Conservation (phyloP, 805 yeast species). For the Metschnikowia corniflorae region DNA sequence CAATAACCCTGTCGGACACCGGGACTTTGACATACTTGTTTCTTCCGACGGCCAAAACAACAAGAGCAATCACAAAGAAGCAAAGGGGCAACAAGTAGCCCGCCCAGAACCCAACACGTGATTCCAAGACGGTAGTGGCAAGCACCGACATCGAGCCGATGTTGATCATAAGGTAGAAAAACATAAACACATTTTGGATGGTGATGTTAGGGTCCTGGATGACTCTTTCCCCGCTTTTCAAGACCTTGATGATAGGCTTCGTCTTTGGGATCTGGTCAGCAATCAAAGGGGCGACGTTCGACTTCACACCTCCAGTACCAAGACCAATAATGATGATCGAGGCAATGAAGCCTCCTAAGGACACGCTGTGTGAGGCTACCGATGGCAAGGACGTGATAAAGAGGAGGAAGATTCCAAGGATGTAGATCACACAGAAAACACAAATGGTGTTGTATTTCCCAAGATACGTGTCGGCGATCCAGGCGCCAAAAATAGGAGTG, state of each 20-base stretch:
- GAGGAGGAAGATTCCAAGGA: slow-evolving; percentile 58
- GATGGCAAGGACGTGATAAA: slow-evolving; percentile 68
- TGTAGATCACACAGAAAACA: slow-evolving; percentile 55
- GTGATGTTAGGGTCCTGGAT: slow-evolving; percentile 63
- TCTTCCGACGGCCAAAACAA: slow-evolving; percentile 48
- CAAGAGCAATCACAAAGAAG: slow-evolving; percentile 50
- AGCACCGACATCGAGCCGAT: slow-evolving; percentile 70
- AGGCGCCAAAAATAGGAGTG: slow-evolving; percentile 75
- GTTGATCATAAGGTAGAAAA: slow-evolving; percentile 73
- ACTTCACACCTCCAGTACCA: slow-evolving; percentile 79
- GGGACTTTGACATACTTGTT: slow-evolving; percentile 50
- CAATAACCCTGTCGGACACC: neutral
- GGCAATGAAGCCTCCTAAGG: slow-evolving; percentile 59
- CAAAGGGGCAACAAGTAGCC: slow-evolving; percentile 40
- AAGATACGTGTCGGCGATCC: slow-evolving; percentile 67
- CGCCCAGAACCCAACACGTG: neutral
- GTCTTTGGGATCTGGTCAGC: slow-evolving; percentile 49
- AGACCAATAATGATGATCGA: slow-evolving; percentile 61
- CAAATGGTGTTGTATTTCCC: slow-evolving; percentile 71
- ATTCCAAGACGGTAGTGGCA: slow-evolving; percentile 37
- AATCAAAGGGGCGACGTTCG: slow-evolving; percentile 69
- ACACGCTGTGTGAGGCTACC: slow-evolving; percentile 46
- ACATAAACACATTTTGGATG: slow-evolving; percentile 68
- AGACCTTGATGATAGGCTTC: slow-evolving; percentile 35
- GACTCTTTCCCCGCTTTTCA: slow-evolving; percentile 39